Conservation (phyloP, 2,329 filamentous ascomycete species). For the Domatiomyces catenatus region DNA sequence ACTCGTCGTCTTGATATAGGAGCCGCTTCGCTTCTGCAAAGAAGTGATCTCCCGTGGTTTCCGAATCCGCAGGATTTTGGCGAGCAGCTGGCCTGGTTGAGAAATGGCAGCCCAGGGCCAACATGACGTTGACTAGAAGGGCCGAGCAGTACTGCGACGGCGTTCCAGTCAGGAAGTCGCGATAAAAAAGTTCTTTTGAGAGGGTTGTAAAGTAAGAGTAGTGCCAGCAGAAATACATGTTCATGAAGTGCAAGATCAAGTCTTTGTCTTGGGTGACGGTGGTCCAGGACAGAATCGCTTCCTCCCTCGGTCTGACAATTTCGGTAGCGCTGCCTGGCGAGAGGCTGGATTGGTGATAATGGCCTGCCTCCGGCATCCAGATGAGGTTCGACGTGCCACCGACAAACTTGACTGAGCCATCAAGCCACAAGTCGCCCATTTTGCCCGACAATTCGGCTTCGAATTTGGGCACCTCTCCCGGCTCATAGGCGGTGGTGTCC, state of each 20-base stretch:
- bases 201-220: constrained; percentile 91
- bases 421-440: constrained; percentile 79
- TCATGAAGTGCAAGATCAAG: constrained; percentile 72
- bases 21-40: constrained; percentile 85
- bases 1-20: constrained; percentile 81
- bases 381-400: constrained; percentile 90
- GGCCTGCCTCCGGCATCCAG: constrained; percentile 46
- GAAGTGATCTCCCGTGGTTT: constrained; percentile 88
- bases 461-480: constrained; percentile 27
- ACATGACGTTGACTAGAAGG: constrained; percentile 81
- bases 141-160: constrained; percentile 69
- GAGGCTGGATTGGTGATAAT: constrained; percentile 11
- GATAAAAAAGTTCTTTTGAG: constrained; percentile 71
- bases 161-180: constrained; percentile 62
- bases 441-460: constrained; percentile 78
- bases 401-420: constrained; percentile 78
- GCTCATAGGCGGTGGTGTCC: constrained; percentile 26
- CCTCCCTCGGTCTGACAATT: constrained; percentile 39
- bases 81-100: constrained; percentile 61
- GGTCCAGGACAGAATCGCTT: constrained; percentile 76
- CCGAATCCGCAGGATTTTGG: constrained; percentile 54
- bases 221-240: constrained; percentile 98
- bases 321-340: constrained; percentile 19
- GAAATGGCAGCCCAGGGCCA: constrained; percentile 87
- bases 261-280: constrained; percentile 64